These are phyloP conservation scores for Aspergillus floridensis DNA, from an alignment of 2,329 filamentous ascomycete species.

Conservation along the genomic window DNA sequence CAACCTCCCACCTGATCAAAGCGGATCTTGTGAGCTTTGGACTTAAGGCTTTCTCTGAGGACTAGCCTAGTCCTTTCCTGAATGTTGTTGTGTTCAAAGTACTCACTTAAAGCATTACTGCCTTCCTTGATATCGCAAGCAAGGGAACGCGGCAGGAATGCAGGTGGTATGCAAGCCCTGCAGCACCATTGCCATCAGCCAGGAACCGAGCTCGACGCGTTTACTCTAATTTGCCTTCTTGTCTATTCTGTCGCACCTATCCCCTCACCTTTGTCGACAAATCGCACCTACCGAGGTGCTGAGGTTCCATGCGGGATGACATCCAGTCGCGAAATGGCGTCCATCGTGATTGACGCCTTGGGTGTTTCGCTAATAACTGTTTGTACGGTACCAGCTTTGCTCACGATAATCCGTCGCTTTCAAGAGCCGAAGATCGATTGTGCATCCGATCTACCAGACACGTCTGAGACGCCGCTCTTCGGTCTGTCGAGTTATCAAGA, in stretches of 20 bases:
- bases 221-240: not conserved
- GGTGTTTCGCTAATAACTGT: conserved; percentile 25
- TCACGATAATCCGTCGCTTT: conserved; percentile 21
- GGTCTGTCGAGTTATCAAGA: conserved; percentile 59
- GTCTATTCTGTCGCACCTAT: not conserved
- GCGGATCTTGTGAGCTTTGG: not conserved
- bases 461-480: conserved; percentile 11
- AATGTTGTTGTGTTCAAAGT: too few relatives aligned
- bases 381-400: conserved; percentile 27
- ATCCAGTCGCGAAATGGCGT: conserved; percentile 18
- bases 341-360: conserved; percentile 22
- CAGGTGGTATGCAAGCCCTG: conserved; percentile 2
- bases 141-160: conserved; percentile 5
- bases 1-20: not conserved
- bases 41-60: not conserved
- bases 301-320: conserved; percentile 19
- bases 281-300: not conserved
- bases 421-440: conserved; percentile 9
- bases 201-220: not conserved
- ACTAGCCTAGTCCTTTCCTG: not conserved
- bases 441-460: conserved; percentile 17
- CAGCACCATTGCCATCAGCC: not conserved
- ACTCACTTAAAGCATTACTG: not conserved
- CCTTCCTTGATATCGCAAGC: not conserved
- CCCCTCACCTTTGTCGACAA: not conserved